Evolutionary conservation across 768 basidiomycete genomes (phyloP).

Genomic region (Suillus subaureus): DNA sequence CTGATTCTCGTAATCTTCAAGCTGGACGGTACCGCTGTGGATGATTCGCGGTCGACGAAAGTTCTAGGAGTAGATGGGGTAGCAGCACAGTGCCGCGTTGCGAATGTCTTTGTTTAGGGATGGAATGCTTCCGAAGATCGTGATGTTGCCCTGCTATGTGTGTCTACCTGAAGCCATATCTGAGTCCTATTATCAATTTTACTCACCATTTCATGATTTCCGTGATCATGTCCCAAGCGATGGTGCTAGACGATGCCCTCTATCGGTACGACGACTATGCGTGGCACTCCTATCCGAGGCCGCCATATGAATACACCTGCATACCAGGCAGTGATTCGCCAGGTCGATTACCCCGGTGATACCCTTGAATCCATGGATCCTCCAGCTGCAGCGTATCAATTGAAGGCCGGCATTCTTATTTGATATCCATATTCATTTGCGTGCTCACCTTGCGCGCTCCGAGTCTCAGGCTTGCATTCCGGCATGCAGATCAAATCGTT

Average conservation of each 20-base stretch:
- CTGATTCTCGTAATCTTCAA: background rate
- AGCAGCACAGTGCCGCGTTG: background rate
- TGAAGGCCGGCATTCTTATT: background rate
- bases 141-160: background rate
- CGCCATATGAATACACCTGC: background rate
- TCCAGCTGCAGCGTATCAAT: background rate
- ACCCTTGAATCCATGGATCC: conserved; percentile 1
- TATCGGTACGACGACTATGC: background rate
- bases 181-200: background rate
- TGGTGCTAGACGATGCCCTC: background rate
- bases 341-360: background rate
- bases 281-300: conserved; percentile 2
- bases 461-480: background rate
- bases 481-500: background rate
- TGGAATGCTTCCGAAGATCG: background rate
- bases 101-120: background rate
- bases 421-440: background rate
- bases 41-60: background rate
- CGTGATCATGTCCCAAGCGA: background rate
- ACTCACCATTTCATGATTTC: background rate
- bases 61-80: background rate
- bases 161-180: background rate
- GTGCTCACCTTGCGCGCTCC: background rate
- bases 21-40: background rate
- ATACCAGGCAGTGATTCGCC: background rate